Base-by-base conservation (phyloP, 2,329 filamentous ascomycete genomes). In the Diplodia sapinea region DNA sequence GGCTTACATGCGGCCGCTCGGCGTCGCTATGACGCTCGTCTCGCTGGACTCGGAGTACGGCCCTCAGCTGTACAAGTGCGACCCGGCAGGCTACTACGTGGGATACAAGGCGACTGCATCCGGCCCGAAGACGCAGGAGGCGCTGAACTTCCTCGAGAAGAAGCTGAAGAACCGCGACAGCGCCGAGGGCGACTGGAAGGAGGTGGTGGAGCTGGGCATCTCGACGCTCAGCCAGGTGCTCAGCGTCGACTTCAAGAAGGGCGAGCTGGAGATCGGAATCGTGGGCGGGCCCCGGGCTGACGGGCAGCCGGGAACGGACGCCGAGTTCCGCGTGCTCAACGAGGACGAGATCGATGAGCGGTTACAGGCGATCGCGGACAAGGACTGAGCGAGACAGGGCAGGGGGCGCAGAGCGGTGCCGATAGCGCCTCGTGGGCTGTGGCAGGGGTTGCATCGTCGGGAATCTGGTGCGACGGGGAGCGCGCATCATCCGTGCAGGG, bases 201-300 rank as follows among this genome's bases (percentile, higher is more conserved):
- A 99, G 69, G 95, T 99, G 59, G 94, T 99, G 61, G 95, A 99
- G 85, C 86, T 98, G 75, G 95, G 92, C 68, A 99, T 99, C 80
- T 92, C 93, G 54, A 94, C 95, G 7, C 84, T 99, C 80, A 97
- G 94, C 87, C 96, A 92, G 43, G 94, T 99, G 69, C 86, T 99
- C 71, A 97, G 94, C 82, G 96, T 98, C 80, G 95, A 99, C 80
- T 99, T 99, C 86, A 99, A 99, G 88, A 98, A 98, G 86, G 91
- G 91, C 74, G 95, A 99, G 85, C 90, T 99, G 79, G 95, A 99
- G 84, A 92, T 99, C 81, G 95, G 95, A 71, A 94, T 99, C 77
- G 95, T 97, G 66, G 95, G 95, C 72, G 94, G 93, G 36, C 94
- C 94, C 68, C 87, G 88, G 75, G 82, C 85, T 68, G 92, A 96